Base-by-base conservation (phyloP, 352 stramenopile genomes). In the Phytophthora aleatoria region DNA sequence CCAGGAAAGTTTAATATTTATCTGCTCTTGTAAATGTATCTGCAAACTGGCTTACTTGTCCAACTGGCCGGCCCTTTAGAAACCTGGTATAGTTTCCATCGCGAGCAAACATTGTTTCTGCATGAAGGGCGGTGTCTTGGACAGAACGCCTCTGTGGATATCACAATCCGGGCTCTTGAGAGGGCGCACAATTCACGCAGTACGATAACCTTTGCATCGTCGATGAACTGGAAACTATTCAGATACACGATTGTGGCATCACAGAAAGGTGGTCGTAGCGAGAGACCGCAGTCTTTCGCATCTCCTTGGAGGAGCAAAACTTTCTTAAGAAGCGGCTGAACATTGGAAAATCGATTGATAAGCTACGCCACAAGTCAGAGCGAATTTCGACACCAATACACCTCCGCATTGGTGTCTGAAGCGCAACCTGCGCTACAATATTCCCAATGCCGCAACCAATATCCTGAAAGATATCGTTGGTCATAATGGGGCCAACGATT, bases 321-420 rank as follows among this genome's bases (percentile, higher is more conserved):
- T 15, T 52, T 61, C 43, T 61, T 61, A 16, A 61, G 54, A 12
- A 61, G 16, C 36, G 54, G 16, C 42, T 54, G 16, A 31, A 53
- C 54, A 38, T 47, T 43, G 13, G 43, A 44, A 35, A 57, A 48
- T 39, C 33, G 12, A 11, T 30, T 45, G 12, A 53, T 61, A 36
- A 47, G 20, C 12, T 53, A 12, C 12, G 2, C 3, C 42, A 52
- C 28, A 64, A 15, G 1, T 63, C 38, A 11, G 33, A 16, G 20
- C 45, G 33, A 35, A 57, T 49, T 36, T 64, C 47, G 9, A 64
- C 38, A 26, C 48, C 57, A n/a, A 20, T 20, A 20, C 16, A 20
- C 16, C 50, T 38, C 1, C 24, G 24, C 3, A 30, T 27, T 12
- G n/a, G 16, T 1, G 47, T 45, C 36, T 50, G 35, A 49, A 64